Conservation (phyloP, 1,139 yeast species). For the Geotrichum histeridarum region DNA sequence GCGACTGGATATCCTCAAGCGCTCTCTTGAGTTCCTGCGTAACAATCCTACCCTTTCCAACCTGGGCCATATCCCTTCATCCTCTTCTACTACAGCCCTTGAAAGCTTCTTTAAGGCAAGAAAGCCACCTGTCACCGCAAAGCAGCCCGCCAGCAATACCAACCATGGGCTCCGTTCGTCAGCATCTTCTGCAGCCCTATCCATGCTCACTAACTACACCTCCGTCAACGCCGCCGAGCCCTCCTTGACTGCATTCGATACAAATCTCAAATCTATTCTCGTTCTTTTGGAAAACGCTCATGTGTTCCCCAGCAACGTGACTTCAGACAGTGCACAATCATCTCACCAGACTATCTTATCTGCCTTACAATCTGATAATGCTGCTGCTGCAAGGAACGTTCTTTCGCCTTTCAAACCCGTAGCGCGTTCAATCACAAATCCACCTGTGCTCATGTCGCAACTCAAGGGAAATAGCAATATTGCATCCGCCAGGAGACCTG, state of each 20-base stretch:
- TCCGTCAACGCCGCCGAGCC: constrained; percentile 19
- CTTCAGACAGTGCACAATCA: constrained; percentile 1
- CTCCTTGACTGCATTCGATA: constrained; percentile 21
- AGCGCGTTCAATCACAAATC: constrained; percentile 13
- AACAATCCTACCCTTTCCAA: constrained; percentile 43
- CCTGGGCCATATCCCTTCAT: constrained; percentile 15
- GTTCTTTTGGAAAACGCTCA: constrained; percentile 25
- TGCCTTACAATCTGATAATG: constrained; percentile 10
- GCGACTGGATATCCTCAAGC: constrained; percentile 64
- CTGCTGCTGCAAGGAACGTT: not conserved
- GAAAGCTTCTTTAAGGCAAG: constrained; percentile 18
- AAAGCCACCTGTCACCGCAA: not conserved
- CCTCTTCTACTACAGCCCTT: constrained; percentile 20
- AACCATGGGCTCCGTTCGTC: constrained; percentile 24
- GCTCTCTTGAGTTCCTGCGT: constrained; percentile 66
- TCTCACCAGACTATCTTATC: constrained; percentile 11
- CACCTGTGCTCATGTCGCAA: constrained; percentile 13
- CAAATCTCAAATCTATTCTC: constrained; percentile 24
- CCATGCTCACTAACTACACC: constrained; percentile 27
- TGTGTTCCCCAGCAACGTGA: constrained; percentile 17
- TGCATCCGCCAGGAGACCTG: not conserved
- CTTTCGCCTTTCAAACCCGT: constrained; percentile 10
- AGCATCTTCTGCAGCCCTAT: constrained; percentile 31
- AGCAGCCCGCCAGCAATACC: constrained; percentile 2
- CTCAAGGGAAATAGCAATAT: not conserved